Evolutionary conservation across 306 rosid genomes (phyloP).

Genomic region (Vigna radiata): DNA sequence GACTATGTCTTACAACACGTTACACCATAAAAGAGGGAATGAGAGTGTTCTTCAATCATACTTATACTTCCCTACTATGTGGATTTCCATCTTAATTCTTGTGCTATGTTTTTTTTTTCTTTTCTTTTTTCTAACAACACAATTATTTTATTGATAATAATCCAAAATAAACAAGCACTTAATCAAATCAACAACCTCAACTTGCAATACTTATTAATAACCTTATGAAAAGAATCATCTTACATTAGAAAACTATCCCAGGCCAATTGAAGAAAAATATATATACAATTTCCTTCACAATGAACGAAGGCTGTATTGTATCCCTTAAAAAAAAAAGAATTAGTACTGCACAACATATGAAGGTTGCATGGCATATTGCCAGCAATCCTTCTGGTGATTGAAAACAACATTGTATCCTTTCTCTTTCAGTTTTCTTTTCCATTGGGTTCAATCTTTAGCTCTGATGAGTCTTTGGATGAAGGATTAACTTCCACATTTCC

Average conservation of each 20-base stretch:
- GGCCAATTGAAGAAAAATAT: slow-evolving; percentile 40
- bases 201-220: neutral
- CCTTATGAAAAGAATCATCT: neutral
- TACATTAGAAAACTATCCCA: slow-evolving; percentile 17
- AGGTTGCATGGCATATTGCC: slow-evolving; percentile 10
- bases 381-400: slow-evolving; percentile 7
- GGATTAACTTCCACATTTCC: neutral
- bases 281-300: slow-evolving; percentile 47
- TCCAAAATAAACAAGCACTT: neutral
- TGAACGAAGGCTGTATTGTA: slow-evolving; percentile 32
- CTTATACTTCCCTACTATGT: too few relatives aligned
- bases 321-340: neutral
- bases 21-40: too few relatives aligned
- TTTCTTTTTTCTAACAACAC: neutral
- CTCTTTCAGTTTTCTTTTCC: slow-evolving; percentile 28
- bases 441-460: slow-evolving; percentile 18
- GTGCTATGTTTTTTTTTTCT: too few relatives aligned
- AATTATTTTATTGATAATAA: neutral
- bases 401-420: slow-evolving; percentile 9
- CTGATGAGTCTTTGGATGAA: too few relatives aligned
- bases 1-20: too few relatives aligned
- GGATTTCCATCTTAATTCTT: too few relatives aligned
- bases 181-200: slow-evolving; percentile 25
- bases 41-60: too few relatives aligned
- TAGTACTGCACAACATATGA: slow-evolving; percentile 42